Evolutionary conservation across 2,329 filamentous ascomycete species (phyloP), one percentile per base, ranked within the genome.

Genomic region (Colletotrichum tropicicola): DNA sequence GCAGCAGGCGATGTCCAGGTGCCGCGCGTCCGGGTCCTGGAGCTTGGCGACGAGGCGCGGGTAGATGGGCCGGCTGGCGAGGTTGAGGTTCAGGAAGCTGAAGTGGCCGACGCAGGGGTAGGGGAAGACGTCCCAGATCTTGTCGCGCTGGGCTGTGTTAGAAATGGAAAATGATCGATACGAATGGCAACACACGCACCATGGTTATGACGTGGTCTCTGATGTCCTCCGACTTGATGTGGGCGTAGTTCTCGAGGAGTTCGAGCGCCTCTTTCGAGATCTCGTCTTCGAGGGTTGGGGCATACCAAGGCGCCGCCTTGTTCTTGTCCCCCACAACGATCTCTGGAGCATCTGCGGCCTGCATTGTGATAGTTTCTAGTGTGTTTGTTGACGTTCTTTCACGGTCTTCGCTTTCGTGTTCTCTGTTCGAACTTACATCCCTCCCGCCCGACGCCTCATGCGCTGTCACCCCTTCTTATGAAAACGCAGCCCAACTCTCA

Each of bases 1-100:
- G 58, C 73, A 74, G 52, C 73, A 73, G 12, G 72, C 73, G 10
- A 76, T 52, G 28, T 75, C 73, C 6, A 75, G 57, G 54, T 73
- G 71, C 9, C 43, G 56, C 3, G 66, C 66, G 7, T 39, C 55
- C 32, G 37, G 59, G 47, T 49, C 68, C 25, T 63, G 63, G 3
- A 66, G 52, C 58, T n/a, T 56, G 48, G 59, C 57, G 6, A 73
- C 37, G n/a, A 72, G 65, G 9, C 35, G 41, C 17, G 52, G 56
- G 44, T 69, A 69, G 3, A 23, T 37, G 2, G 54, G 12, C 6
- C 45, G 63, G 7, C 39, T 44, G 43, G 19, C 19, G 30, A 66
- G 48, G 54, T 62, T 61, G 39, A 68, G 44, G 45, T 68, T 57
- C 30, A 68, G 58, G 57, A 68, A 68, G 47, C 53, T 44, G 58